Evolutionary conservation across 2,329 filamentous ascomycete genomes (phyloP).

Genomic region (Pseudogymnoascus sp.): DNA sequence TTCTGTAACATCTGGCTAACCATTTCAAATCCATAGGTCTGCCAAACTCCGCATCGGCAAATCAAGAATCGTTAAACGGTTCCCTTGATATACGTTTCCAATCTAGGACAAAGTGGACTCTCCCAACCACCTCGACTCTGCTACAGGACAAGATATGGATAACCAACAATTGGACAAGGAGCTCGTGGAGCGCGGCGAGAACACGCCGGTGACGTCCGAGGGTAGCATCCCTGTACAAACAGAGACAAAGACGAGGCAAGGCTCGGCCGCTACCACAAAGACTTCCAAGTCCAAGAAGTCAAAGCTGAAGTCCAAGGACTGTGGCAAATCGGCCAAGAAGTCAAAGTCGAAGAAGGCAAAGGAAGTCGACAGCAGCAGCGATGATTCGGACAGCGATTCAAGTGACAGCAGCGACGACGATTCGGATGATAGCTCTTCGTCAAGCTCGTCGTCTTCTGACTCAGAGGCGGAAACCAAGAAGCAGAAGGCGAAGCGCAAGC

Average conservation of each 20-base stretch:
- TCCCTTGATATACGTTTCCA: not conserved
- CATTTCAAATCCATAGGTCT: not conserved
- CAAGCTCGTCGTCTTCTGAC: constrained; percentile 12
- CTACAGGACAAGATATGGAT: constrained; percentile 1
- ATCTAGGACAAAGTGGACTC: not conserved
- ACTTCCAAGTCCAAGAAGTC: constrained; percentile 18
- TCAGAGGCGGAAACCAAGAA: constrained; percentile 24
- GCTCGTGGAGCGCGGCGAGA: constrained; percentile 20
- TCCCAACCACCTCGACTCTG: not conserved
- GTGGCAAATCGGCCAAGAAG: constrained; percentile 12
- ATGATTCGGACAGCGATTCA: constrained; percentile 17
- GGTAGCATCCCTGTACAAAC: constrained; percentile 16
- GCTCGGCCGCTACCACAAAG: constrained; percentile 18
- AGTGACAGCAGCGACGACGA: constrained; percentile 6
- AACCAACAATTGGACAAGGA: constrained; percentile 13
- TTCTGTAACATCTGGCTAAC: constrained; percentile 6
- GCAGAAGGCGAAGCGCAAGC: constrained; percentile 29
- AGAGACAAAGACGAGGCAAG: constrained; percentile 21
- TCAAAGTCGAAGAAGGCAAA: constrained; percentile 21
- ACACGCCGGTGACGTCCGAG: constrained; percentile 17
- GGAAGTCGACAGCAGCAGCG: constrained; percentile 17
- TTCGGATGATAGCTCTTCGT: constrained; percentile 14
- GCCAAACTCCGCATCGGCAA: not conserved
- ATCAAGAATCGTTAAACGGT: not conserved
- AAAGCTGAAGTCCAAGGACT: constrained; percentile 19